Evolutionary conservation across 2,329 filamentous ascomycete genomes (phyloP).

Genomic region (Truncatella angustata): DNA sequence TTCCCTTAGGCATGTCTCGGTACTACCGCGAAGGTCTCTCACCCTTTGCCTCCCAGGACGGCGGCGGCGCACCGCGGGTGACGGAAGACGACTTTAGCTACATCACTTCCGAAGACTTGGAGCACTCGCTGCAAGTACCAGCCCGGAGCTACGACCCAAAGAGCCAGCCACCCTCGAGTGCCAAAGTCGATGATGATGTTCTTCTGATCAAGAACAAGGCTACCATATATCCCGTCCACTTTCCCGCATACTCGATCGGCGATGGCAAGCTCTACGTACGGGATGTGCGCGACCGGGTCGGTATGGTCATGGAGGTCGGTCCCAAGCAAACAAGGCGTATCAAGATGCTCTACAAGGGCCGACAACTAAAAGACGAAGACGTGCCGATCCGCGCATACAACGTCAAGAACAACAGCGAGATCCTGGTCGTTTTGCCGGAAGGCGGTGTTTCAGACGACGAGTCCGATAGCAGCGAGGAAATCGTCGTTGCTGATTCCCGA

Average conservation of each 20-base stretch:
- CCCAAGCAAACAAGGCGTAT: conserved; percentile 51
- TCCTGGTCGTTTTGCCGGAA: conserved; percentile 58
- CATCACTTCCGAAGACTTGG: conserved; percentile 75
- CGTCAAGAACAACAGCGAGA: conserved; percentile 61
- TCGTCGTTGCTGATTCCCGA: conserved; percentile 42
- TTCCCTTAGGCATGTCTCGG: conserved; percentile 53
- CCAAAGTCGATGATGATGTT: conserved; percentile 62
- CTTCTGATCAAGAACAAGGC: conserved; percentile 68
- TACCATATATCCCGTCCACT: conserved; percentile 66
- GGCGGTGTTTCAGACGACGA: conserved; percentile 37
- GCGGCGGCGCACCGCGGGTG: conserved; percentile 56
- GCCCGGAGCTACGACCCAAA: conserved; percentile 40
- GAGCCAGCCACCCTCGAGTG: conserved; percentile 29
- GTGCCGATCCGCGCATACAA: conserved; percentile 57
- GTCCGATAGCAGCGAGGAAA: conserved; percentile 41
- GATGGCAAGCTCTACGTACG: conserved; percentile 67
- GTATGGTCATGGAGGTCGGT: conserved; percentile 62
- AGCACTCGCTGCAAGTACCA: conserved; percentile 37
- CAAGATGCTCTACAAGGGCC: conserved; percentile 73
- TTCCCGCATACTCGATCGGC: conserved; percentile 73
- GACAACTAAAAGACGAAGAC: conserved; percentile 63
- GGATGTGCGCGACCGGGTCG: conserved; percentile 67
- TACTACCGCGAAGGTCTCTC: conserved; percentile 48
- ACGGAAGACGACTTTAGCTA: conserved; percentile 78
- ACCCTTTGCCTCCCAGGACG: conserved; percentile 46